These are phyloP conservation scores for Lachnellula suecica DNA, from an alignment of 2,329 filamentous ascomycete genomes.

Conservation along the genomic window DNA sequence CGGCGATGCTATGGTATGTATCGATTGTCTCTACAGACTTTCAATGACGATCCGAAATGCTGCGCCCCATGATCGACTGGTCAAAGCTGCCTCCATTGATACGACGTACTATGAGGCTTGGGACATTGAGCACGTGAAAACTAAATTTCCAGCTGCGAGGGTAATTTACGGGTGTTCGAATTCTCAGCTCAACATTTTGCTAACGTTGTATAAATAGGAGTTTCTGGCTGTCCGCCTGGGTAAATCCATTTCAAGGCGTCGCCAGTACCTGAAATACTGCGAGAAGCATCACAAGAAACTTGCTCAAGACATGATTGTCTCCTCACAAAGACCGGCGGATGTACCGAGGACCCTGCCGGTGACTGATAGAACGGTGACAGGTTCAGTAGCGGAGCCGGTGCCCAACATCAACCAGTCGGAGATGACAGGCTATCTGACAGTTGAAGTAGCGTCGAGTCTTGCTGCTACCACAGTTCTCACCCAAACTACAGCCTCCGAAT, in stretches of 20 bases:
- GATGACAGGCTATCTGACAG: neutral
- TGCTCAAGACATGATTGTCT: neutral
- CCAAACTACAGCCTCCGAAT: neutral
- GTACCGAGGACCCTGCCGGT: neutral
- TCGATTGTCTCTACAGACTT: conserved; percentile 5
- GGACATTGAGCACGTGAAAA: conserved; percentile 3
- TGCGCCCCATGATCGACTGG: neutral
- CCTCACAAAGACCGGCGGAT: neutral
- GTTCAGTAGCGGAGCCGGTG: neutral
- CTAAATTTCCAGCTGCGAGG: conserved; percentile 1
- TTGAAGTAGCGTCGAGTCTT: neutral
- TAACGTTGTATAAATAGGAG: neutral
- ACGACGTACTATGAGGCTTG: neutral
- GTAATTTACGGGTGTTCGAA: neutral
- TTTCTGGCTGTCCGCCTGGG: neutral
- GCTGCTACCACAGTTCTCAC: conserved; percentile 2
- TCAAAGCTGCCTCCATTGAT: conserved; percentile 1
- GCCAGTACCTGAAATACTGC: conserved; percentile 6
- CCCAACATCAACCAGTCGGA: neutral
- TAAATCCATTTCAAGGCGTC: conserved; percentile 1
- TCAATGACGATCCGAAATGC: conserved; percentile 6
- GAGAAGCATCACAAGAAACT: conserved; percentile 6
- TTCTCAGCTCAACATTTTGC: too few relatives aligned
- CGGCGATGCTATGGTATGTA: neutral
- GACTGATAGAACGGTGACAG: neutral